Percentiles rank a stretch among this genome's conserved stretches.
These are phyloP conservation scores for Yamadazyma scolyti DNA, from an alignment of 805 yeast species.

Conservation along the genomic window DNA sequence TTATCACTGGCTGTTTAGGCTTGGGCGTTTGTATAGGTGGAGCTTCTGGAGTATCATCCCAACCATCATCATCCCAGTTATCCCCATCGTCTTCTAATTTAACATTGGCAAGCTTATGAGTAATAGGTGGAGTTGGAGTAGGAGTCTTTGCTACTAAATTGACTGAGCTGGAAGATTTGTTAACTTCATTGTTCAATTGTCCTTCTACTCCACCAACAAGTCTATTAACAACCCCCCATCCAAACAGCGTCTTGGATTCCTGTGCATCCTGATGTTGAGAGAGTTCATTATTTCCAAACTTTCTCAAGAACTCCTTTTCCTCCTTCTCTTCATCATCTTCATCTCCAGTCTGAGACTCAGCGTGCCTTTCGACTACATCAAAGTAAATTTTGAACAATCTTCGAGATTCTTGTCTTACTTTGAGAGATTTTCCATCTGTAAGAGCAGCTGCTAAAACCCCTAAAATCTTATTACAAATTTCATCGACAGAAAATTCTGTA, in stretches of 20 bases:
- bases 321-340: conserved; percentile 38
- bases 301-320: conserved; percentile 34
- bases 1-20: conserved; percentile 1
- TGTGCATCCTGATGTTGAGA: conserved; percentile 8
- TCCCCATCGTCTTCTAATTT: conserved; percentile 12
- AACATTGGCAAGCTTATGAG: background rate
- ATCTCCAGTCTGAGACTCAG: conserved; percentile 26
- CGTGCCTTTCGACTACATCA: conserved; percentile 35
- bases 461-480: conserved; percentile 74
- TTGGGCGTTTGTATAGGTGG: conserved; percentile 4
- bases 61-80: conserved; percentile 29
- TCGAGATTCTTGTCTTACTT: conserved; percentile 72
- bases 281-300: conserved; percentile 16
- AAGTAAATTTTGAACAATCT: conserved; percentile 59
- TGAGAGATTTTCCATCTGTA: conserved; percentile 62
- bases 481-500: conserved; percentile 65
- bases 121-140: conserved; percentile 1
- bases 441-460: conserved; percentile 84
- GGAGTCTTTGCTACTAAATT: conserved; percentile 4
- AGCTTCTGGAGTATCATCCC: conserved; percentile 13
- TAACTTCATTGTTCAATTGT: conserved; percentile 31
- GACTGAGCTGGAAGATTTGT: conserved; percentile 14
- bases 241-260: conserved; percentile 18
- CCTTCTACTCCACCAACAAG: conserved; percentile 30
- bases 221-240: conserved; percentile 37